A percentile compares a stretch with the other conserved stretches of the same genome.
These are phyloP conservation scores for Metschnikowia orientalis DNA, from an alignment of 805 yeast genomes.

Conservation along the genomic window DNA sequence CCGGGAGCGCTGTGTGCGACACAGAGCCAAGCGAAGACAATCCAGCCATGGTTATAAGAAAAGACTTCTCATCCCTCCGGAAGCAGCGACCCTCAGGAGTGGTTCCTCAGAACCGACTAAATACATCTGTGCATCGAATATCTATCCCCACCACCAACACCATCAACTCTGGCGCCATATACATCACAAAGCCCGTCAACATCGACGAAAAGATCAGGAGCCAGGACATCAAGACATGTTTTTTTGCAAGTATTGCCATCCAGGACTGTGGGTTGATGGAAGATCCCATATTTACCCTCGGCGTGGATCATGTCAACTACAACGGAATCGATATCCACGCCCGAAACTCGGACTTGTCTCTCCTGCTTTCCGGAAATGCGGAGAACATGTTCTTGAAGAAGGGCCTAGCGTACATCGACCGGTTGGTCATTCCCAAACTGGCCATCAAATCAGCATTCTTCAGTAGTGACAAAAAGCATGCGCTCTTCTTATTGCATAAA, in stretches of 20 bases:
- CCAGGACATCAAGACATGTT: conserved; percentile 14
- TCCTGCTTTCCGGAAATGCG: conserved; percentile 9
- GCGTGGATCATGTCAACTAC: conserved; percentile 11
- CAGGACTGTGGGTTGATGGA: conserved; percentile 13
- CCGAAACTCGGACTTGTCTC: conserved; percentile 2
- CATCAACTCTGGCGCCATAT: conserved; percentile 9
- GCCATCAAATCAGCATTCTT: conserved; percentile 10
- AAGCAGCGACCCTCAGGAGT: conserved; percentile 17
- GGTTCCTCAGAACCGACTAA: conserved; percentile 16
- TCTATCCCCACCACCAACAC: conserved; percentile 14
- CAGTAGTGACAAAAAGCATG: conserved; percentile 5
- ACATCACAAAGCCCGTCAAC: conserved; percentile 14
- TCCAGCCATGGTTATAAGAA: conserved; percentile 14
- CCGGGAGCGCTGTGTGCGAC: too few species aligned
- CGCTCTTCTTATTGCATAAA: conserved; percentile 13
- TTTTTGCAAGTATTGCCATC: conserved; percentile 10
- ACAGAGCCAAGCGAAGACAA: too few species aligned
- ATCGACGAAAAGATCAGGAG: conserved; percentile 9
- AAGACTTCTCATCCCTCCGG: conserved; percentile 13
- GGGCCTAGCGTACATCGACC: conserved; percentile 13
- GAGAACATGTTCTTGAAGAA: conserved; percentile 9
- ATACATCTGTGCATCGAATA: conserved; percentile 8
- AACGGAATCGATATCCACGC: conserved; percentile 13
- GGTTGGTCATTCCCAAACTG: conserved; percentile 13
- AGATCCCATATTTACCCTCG: conserved; percentile 8